phyloP scores from a whole-genome alignment of 148 eudicot genomes.

The Rhododendron simsii region DNA sequence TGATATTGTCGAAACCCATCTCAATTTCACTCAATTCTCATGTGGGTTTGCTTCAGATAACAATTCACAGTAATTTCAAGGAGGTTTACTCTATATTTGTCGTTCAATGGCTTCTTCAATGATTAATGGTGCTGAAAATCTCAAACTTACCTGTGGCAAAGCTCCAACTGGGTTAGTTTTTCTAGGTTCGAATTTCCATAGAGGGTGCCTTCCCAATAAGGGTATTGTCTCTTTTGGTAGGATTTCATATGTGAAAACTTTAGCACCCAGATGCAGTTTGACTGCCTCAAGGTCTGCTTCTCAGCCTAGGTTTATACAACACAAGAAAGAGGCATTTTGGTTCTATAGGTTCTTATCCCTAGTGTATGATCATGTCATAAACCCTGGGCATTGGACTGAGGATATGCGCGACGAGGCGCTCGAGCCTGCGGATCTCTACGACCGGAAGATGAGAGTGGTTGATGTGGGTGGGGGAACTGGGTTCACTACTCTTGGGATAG shows the following conservation, averaged over 20 bases:
- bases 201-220: slow-evolving; percentile 29
- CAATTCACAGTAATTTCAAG: not conserved
- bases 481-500: slow-evolving; percentile 77
- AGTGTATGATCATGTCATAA: slow-evolving; percentile 71
- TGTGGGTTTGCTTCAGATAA: not conserved
- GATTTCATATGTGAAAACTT: slow-evolving; percentile 24
- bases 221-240: slow-evolving; percentile 22
- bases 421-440: slow-evolving; percentile 70
- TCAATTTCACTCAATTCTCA: not conserved
- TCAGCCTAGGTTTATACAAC: slow-evolving; percentile 87
- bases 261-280: slow-evolving; percentile 51
- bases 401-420: slow-evolving; percentile 85
- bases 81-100: not conserved
- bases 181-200: slow-evolving; percentile 41
- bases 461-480: slow-evolving; percentile 97
- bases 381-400: slow-evolving; percentile 89
- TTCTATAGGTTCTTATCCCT: slow-evolving; percentile 77
- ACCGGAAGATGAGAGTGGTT: slow-evolving; percentile 53
- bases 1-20: not conserved
- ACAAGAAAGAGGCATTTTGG: slow-evolving; percentile 91
- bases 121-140: slow-evolving; percentile 54
- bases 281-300: slow-evolving; percentile 75
- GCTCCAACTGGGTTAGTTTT: slow-evolving; percentile 35
- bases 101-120: slow-evolving; percentile 59
- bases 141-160: slow-evolving; percentile 26